Base-by-base conservation (phyloP, 805 yeast species). In the Priceomyces carsonii region DNA sequence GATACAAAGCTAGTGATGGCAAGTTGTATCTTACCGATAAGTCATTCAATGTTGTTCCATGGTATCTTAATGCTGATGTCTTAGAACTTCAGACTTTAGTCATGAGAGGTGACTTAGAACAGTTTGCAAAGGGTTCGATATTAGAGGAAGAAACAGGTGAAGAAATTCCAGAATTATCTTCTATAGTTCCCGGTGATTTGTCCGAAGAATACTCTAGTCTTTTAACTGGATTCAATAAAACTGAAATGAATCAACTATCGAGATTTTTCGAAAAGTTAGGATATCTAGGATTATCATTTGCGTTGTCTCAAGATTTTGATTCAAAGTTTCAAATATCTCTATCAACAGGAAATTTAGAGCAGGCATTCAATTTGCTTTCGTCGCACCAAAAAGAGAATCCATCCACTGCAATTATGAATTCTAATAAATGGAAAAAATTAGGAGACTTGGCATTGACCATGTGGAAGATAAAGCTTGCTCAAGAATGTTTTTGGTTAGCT, bases 31-130 rank as follows among this genome's bases (percentile, higher is more conserved):
- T 93, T 50, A 80, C 93, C 43, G 99, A 93, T 68, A 90, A 89
- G 66, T 89, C 91, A 42, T 76, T 89, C 55, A 83, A 85, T 46
- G 82, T 93, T 32, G 69, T 83, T 26, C 79, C 95, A 15, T 89
- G 90, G 71, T 80, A 74, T 53, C 74, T 93, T 33, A 86, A 95
- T 22, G 66, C 91, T 22, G 78, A 89, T 7, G 95, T 93, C 3
- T 74, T 93, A 46, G 98, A 91, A 68, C 90, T 89, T 67, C 98
- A 93, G 71, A 93, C 99, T 1, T 79, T 90, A 38, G 96, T 91
- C 3, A 73, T 91, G 63, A 82, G 99, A 58, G 97, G 97, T 33
- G 98, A 95, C 56, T 66, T 90, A 48, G 96, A 89, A 45, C 84
- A 80, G 46, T 66, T 60, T 43, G 67, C 69, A 12, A 47, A 58